phyloP scores from a whole-genome alignment of 495 filamentous ascomycete species.

The Aspergillus funiculosus region DNA sequence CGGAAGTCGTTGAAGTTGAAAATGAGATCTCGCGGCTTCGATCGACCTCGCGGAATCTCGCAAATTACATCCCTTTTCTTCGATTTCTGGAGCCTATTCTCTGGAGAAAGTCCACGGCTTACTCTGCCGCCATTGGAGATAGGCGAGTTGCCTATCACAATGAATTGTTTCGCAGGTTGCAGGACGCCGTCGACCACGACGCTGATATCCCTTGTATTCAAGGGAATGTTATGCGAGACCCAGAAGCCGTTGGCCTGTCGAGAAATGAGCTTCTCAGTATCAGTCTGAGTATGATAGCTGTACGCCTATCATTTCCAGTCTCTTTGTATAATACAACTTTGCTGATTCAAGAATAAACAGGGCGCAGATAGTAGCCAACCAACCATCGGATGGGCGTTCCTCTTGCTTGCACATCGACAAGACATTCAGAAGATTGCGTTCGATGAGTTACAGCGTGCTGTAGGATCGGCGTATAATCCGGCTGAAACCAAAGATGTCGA shows the following conservation, averaged over 20 bases:
- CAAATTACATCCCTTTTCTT: slow-evolving; percentile 45
- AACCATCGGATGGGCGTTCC: slow-evolving; percentile 38
- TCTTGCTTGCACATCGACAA: slow-evolving; percentile 42
- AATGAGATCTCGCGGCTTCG: slow-evolving; percentile 41
- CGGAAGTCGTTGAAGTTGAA: slow-evolving; percentile 46
- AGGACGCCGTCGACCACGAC: slow-evolving; percentile 28
- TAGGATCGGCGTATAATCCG: slow-evolving; percentile 25
- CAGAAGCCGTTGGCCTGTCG: slow-evolving; percentile 38
- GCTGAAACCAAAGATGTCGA: slow-evolving; percentile 36
- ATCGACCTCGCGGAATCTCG: slow-evolving; percentile 42
- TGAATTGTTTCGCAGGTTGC: background rate
- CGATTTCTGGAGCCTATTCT: slow-evolving; percentile 36
- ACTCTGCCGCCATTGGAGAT: background rate
- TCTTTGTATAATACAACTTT: too few relatives aligned
- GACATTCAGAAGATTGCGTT: slow-evolving; percentile 44
- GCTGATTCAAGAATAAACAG: too few relatives aligned
- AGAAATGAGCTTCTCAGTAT: slow-evolving; percentile 41
- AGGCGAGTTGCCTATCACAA: background rate
- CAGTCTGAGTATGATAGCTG: slow-evolving; percentile 33
- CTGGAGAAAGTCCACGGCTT: slow-evolving; percentile 32
- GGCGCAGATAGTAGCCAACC: slow-evolving; percentile 43
- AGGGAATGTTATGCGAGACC: slow-evolving; percentile 43
- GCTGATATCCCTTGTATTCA: slow-evolving; percentile 49
- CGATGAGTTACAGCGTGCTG: slow-evolving; percentile 43
- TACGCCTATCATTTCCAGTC: slow-evolving; percentile 39